Conservation (phyloP, 2,329 filamentous ascomycete genomes). For the Zopfia rhizophila region DNA sequence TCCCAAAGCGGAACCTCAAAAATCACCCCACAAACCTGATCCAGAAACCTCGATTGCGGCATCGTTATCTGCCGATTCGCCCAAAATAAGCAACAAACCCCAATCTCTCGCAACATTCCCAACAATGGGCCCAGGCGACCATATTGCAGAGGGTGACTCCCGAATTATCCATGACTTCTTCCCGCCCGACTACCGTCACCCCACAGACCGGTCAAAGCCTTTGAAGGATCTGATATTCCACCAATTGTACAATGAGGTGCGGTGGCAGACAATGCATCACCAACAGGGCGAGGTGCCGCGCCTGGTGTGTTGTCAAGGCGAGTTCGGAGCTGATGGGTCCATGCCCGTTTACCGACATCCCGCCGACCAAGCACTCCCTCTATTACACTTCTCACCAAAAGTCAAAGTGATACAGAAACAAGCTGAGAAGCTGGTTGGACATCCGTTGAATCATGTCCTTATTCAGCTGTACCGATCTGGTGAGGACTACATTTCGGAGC, state of each 20-base stretch:
- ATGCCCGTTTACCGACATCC: conserved; percentile 96
- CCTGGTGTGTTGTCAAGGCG: conserved; percentile 88
- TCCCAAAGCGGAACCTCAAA: conserved; percentile 15
- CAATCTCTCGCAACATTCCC: conserved; percentile 51
- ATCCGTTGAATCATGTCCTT: conserved; percentile 87
- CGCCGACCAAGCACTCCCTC: conserved; percentile 83
- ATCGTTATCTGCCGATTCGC: not conserved
- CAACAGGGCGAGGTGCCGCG: conserved; percentile 91
- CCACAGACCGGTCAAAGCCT: conserved; percentile 42
- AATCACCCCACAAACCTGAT: conserved; percentile 12
- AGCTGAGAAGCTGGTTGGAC: conserved; percentile 78
- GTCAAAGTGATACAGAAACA: conserved; percentile 74
- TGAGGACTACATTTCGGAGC: conserved; percentile 92
- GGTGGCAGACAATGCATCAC: conserved; percentile 93
- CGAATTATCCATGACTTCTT: conserved; percentile 77
- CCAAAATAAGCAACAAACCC: conserved; percentile 42
- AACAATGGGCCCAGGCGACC: conserved; percentile 60
- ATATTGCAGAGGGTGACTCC: conserved; percentile 84
- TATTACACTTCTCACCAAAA: conserved; percentile 78
- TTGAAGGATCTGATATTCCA: conserved; percentile 73
- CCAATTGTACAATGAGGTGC: conserved; percentile 76
- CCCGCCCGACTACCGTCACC: conserved; percentile 50
- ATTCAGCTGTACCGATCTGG: conserved; percentile 94
- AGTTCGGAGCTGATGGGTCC: conserved; percentile 72
- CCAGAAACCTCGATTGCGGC: conserved; percentile 4